Evolutionary conservation across 164 flowering plant genomes (phyloP).

Genomic region (Macadamia integrifolia): DNA sequence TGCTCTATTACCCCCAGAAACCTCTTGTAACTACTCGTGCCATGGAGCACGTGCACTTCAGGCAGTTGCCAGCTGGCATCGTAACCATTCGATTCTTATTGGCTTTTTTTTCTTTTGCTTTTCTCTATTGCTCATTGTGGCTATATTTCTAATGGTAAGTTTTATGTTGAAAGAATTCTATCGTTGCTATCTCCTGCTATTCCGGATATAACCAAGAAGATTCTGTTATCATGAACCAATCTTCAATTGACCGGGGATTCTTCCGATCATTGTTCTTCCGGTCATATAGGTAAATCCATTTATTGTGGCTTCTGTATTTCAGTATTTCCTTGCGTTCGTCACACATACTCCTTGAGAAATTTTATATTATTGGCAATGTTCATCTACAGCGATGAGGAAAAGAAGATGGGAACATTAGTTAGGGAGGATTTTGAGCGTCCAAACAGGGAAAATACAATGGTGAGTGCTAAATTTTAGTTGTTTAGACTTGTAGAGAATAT

Average conservation of each 20-base stretch:
- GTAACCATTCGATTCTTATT: constrained; percentile 27
- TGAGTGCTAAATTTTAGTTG: constrained; percentile 14
- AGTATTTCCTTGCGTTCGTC: neutral
- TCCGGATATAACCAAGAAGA: constrained; percentile 99
- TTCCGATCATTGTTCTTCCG: constrained; percentile 90
- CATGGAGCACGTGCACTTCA: constrained; percentile 95
- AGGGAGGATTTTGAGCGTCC: constrained; percentile 99
- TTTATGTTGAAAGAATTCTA: constrained; percentile 57
- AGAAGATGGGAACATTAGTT: constrained; percentile 98
- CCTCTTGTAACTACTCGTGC: constrained; percentile 98
- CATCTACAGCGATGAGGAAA: constrained; percentile 54
- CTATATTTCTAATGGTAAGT: neutral
- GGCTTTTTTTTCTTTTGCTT: neutral
- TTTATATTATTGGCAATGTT: neutral
- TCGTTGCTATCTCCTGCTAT: constrained; percentile 94
- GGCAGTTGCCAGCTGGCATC: constrained; percentile 99
- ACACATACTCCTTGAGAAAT: neutral
- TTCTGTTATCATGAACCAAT: constrained; percentile 97
- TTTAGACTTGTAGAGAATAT: too few relatives aligned
- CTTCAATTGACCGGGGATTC: constrained; percentile 98
- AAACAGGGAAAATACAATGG: constrained; percentile 87
- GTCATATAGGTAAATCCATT: constrained; percentile 58
- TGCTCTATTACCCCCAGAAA: constrained; percentile 92
- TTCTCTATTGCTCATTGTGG: neutral
- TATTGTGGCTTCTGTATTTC: neutral